Conservation (phyloP, 2,329 filamentous ascomycete species). For the Kalaharituber pfeilii region DNA sequence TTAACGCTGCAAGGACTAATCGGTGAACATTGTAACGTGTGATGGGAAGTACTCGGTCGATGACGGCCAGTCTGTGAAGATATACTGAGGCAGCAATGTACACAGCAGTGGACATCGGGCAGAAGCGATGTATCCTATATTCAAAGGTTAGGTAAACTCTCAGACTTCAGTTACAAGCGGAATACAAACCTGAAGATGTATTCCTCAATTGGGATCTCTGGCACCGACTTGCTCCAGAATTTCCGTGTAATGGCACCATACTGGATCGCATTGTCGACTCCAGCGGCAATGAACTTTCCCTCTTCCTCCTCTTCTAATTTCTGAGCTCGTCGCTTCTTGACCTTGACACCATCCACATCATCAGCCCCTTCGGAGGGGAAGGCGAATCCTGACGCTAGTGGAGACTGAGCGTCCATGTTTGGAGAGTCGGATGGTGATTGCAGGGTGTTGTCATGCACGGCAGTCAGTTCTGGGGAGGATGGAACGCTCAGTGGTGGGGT, state of each 20-base stretch:
- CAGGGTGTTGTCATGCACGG: conserved; percentile 43
- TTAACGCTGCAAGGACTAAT: conserved; percentile 61
- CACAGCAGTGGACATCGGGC: conserved; percentile 82
- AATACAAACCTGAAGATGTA: conserved; percentile 50
- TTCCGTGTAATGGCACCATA: conserved; percentile 75
- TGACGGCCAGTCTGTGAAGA: conserved; percentile 63
- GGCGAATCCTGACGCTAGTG: conserved; percentile 15
- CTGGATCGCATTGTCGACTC: conserved; percentile 48
- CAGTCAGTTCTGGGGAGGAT: conserved; percentile 35
- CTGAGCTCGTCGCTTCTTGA: conserved; percentile 17
- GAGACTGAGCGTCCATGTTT: conserved; percentile 2
- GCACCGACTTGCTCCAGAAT: conserved; percentile 79
- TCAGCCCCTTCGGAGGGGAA: conserved; percentile 17
- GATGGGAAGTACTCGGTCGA: conserved; percentile 61
- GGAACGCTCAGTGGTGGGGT: conserved; percentile 43
- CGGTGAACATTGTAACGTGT: conserved; percentile 75
- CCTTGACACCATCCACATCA: conserved; percentile 19
- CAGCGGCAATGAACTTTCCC: conserved; percentile 44
- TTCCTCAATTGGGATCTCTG: conserved; percentile 63
- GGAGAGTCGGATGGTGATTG: conserved; percentile 38
- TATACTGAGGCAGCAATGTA: conserved; percentile 81
- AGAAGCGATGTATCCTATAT: conserved; percentile 56
- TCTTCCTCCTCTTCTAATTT: conserved; percentile 12
- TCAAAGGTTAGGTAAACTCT: background rate
- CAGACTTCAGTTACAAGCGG: background rate